Conservation (phyloP, 2,329 filamentous ascomycete species). For the Balansia obtecta region DNA sequence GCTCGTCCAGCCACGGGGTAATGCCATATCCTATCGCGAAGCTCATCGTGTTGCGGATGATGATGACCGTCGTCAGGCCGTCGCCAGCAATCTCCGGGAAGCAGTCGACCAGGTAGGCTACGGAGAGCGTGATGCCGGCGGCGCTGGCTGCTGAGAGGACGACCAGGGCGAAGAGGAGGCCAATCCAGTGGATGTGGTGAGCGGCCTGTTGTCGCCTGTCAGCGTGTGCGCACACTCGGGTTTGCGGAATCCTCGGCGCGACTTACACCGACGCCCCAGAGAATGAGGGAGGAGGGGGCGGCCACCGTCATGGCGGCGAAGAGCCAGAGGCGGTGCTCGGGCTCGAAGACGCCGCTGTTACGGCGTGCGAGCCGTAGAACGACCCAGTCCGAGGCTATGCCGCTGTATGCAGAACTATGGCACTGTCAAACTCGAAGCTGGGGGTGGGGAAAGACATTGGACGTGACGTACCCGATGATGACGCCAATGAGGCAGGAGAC, state of each 20-base stretch:
- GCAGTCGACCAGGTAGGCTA: conserved; percentile 28
- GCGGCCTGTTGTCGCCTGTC: conserved; percentile 15
- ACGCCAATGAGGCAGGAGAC: conserved; percentile 24
- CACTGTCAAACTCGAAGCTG: background rate
- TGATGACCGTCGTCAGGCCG: conserved; percentile 25
- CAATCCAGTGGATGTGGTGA: conserved; percentile 28
- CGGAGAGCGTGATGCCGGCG: conserved; percentile 23
- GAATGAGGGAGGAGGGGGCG: conserved; percentile 16
- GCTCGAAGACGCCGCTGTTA: conserved; percentile 28
- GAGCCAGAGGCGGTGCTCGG: conserved; percentile 29
- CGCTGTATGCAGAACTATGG: conserved; percentile 8
- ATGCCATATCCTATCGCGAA: conserved; percentile 27
- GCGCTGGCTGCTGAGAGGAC: conserved; percentile 21
- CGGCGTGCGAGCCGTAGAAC: conserved; percentile 25
- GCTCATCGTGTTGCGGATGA: conserved; percentile 26
- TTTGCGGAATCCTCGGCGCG: no score
- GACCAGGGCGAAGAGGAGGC: conserved; percentile 27
- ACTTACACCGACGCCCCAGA: conserved; percentile 22
- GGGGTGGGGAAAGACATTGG: background rate
- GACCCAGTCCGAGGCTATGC: conserved; percentile 19
- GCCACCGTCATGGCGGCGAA: conserved; percentile 19
- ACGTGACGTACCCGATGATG: conserved; percentile 13
- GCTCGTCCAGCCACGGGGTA: conserved; percentile 29
- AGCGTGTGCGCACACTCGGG: no score
- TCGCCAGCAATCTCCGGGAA: conserved; percentile 28